Conservation (phyloP, 202 grass and related monocot species). For the Panicum virgatum region DNA sequence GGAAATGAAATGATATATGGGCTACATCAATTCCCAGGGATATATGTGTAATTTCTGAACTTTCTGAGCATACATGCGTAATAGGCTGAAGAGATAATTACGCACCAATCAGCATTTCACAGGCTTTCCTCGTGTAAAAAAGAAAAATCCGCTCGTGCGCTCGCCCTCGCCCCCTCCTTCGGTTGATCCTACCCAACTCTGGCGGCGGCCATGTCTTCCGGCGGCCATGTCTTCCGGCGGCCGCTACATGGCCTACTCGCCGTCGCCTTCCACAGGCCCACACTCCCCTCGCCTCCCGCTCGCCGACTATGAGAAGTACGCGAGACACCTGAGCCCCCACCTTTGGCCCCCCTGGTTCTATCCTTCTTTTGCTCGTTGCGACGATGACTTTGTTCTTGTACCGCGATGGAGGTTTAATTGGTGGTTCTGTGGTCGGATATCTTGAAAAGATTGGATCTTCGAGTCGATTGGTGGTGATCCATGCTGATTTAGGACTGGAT, state of each 20-base stretch:
- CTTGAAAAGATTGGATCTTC: not conserved
- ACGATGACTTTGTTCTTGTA: not conserved
- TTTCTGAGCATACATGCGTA: not conserved
- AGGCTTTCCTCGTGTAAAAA: not conserved
- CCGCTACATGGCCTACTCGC: constrained; percentile 56
- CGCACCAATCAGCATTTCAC: not conserved
- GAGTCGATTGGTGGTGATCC: not conserved
- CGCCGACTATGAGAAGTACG: constrained; percentile 41
- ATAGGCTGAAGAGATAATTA: not conserved
- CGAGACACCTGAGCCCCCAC: not conserved
- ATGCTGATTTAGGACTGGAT: not conserved
- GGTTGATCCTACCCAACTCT: not conserved
- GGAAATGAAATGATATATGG: too few species aligned
- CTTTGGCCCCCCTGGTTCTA: not conserved
- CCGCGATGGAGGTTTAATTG: not conserved
- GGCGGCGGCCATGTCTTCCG: constrained; percentile 32
- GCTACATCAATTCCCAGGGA: not conserved
- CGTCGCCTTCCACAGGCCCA: constrained; percentile 38
- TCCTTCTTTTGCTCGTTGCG: not conserved
- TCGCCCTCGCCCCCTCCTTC: not conserved
- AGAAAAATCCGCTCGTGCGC: not conserved
- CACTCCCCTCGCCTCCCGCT: constrained; percentile 43
- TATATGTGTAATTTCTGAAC: not conserved
- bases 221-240: constrained; percentile 40
- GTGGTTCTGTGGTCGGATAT: not conserved